Evolutionary conservation across 2,329 filamentous ascomycete species (phyloP).

Genomic region (Colletotrichum musae): DNA sequence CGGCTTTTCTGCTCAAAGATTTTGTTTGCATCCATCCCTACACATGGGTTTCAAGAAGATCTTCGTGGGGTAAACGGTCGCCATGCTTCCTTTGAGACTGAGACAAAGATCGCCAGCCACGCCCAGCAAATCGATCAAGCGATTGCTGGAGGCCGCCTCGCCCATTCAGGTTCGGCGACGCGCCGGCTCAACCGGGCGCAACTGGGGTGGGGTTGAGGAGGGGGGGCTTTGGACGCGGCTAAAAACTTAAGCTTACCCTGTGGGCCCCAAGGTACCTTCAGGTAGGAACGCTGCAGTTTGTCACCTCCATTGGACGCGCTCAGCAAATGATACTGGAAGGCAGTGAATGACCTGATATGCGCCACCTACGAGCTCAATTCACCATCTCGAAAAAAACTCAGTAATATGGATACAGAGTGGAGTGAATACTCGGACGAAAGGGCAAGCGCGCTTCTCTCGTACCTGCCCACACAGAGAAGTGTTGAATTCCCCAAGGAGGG

Average conservation of each 20-base stretch:
- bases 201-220: conserved; percentile 1
- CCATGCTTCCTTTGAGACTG: background rate
- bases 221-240: conserved; percentile 28
- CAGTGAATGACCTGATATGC: background rate
- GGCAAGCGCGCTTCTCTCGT: no score
- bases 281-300: no score
- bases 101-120: conserved; percentile 25
- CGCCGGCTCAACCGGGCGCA: conserved; percentile 29
- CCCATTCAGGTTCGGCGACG: background rate
- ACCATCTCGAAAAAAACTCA: no score
- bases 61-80: background rate
- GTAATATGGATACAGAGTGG: no score
- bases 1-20: background rate
- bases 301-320: no score
- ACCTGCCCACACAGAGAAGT: no score
- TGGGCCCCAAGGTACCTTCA: conserved; percentile 17
- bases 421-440: no score
- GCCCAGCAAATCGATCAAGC: conserved; percentile 1
- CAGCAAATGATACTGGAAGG: no score
- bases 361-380: no score
- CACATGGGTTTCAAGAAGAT: background rate
- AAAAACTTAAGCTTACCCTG: conserved; percentile 38
- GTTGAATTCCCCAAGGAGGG: no score
- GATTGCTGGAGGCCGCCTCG: background rate
- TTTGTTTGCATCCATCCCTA: background rate